These are phyloP conservation scores for Geoglossum cookeanum DNA, from an alignment of 2,329 filamentous ascomycete genomes.

Conservation along the genomic window DNA sequence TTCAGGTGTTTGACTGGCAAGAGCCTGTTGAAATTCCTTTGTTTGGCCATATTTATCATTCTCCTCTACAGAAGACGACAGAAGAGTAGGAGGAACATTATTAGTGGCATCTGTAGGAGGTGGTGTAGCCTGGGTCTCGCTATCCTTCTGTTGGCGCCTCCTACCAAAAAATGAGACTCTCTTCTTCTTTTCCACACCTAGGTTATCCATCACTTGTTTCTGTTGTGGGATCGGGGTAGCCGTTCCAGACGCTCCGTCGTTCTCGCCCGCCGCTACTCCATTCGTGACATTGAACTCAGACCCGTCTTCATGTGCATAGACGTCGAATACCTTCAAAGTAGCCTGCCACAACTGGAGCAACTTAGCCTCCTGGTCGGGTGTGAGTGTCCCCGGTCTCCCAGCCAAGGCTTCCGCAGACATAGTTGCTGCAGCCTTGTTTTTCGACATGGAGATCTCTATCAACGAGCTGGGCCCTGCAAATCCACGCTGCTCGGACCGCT, in stretches of 20 bases:
- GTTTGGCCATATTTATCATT: slow-evolving; percentile 90
- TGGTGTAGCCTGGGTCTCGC: slow-evolving; percentile 25
- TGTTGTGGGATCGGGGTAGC: slow-evolving; percentile 2
- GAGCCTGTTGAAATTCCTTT: slow-evolving; percentile 66
- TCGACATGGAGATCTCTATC: background rate
- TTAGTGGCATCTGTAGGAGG: slow-evolving; percentile 16
- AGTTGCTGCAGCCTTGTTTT: background rate
- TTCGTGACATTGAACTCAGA: slow-evolving; percentile 6
- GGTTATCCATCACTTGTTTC: background rate
- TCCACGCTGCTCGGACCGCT: background rate
- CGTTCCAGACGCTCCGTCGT: slow-evolving; percentile 9
- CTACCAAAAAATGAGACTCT: slow-evolving; percentile 49
- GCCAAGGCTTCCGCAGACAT: slow-evolving; percentile 30
- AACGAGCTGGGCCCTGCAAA: background rate
- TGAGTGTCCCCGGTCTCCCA: slow-evolving; percentile 71
- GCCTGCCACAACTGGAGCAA: slow-evolving; percentile 71
- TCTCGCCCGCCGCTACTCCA: slow-evolving; percentile 4
- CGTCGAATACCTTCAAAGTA: slow-evolving; percentile 56
- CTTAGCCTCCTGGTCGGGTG: slow-evolving; percentile 74
- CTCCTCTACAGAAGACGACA: slow-evolving; percentile 27
- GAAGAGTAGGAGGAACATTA: slow-evolving; percentile 20
- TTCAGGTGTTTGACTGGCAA: slow-evolving; percentile 60
- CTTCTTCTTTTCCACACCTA: slow-evolving; percentile 40
- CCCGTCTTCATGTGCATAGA: slow-evolving; percentile 19
- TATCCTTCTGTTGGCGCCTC: slow-evolving; percentile 35